Base-by-base conservation (phyloP, 179 eudicot species). In the Heliamphora pulchella region DNA sequence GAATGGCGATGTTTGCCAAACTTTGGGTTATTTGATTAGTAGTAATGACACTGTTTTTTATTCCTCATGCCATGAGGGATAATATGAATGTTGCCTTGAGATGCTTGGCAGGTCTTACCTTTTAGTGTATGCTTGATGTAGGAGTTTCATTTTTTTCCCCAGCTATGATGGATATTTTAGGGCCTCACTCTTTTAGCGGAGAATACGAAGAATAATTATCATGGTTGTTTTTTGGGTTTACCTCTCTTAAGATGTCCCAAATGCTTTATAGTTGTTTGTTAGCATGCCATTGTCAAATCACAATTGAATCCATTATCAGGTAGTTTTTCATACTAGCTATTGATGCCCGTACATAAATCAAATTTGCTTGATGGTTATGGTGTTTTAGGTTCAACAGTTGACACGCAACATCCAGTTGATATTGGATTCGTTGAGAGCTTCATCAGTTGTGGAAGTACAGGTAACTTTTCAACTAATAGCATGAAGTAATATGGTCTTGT, bases 401-500 rank as follows among this genome's bases (percentile, higher is more conserved):
- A 88, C 88, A 3, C 53, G 69, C 4, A 82, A 82, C 74, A 65
- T 86, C 5, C 82, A 79, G 9, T 51, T 84, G 53, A 86, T 90
- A 78, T 41, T 84, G 74, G 83, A 86, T 5, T 71, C 90, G 54
- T 63, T 90, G 79, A 85, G 83, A 79, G 64, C 57, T 66, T 88
- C 93, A 68, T 47, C 76, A 6, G 51, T 83, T 76, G 85, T 88
- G 51, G 93, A 90, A 88, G 83, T 88, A 63, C 86, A 88, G 90
- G 91, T 88, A 63, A 81, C 67, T n/a, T 78, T 57, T 66, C 61
- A 78, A 47, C 39, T 14, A 6, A 41, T 63, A 18, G 77, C 54
- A 43, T 22, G 3, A 63, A 14, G 41, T 48, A 43, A 8, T 59
- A 59, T 74, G 63, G 64, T 53, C 31, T 41, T 74, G 20, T 61